These are phyloP conservation scores for Herpomyces periplanetae DNA, from an alignment of 2,329 filamentous ascomycete species.

Conservation along the genomic window DNA sequence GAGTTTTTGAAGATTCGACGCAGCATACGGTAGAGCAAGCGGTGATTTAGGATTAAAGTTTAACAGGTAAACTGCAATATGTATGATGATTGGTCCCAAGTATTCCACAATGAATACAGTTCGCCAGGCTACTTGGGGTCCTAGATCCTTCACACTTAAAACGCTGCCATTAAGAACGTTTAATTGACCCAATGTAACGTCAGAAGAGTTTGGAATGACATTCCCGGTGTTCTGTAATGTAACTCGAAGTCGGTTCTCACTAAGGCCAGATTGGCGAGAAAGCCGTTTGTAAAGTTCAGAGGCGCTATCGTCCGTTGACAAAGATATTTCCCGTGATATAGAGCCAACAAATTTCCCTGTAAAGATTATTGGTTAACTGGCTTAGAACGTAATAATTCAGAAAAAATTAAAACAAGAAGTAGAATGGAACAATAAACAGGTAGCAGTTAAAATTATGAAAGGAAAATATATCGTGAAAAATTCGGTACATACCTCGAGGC, in stretches of 20 bases:
- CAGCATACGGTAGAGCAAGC: slow-evolving; percentile 17
- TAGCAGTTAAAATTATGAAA: too few relatives aligned
- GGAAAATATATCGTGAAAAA: too few relatives aligned
- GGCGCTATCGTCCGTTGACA: slow-evolving; percentile 12
- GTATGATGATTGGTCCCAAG: slow-evolving; percentile 55
- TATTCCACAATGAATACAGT: slow-evolving; percentile 91
- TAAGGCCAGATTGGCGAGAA: slow-evolving; percentile 14
- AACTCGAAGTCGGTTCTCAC: slow-evolving; percentile 18
- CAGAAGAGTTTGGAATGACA: slow-evolving; percentile 14
- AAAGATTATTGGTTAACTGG: slow-evolving; percentile 19
- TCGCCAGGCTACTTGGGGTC: slow-evolving; percentile 58
- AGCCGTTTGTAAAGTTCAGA: slow-evolving; percentile 17
- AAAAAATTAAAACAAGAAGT: too few relatives aligned
- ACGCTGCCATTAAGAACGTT: slow-evolving; percentile 17
- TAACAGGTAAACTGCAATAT: too few relatives aligned
- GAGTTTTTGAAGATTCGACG: slow-evolving; percentile 27
- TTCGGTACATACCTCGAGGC: too few relatives aligned
- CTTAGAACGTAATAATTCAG: slow-evolving; percentile 12
- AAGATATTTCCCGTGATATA: too few relatives aligned
- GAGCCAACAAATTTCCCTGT: slow-evolving; percentile 15
- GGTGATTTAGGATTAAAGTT: too few relatives aligned
- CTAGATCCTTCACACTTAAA: slow-evolving; percentile 67
- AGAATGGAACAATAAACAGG: too few relatives aligned
- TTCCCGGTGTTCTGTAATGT: slow-evolving; percentile 22
- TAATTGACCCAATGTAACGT: slow-evolving; percentile 13